phyloP scores from a whole-genome alignment of 495 filamentous ascomycete genomes.

The Trichoderma gamsii region DNA sequence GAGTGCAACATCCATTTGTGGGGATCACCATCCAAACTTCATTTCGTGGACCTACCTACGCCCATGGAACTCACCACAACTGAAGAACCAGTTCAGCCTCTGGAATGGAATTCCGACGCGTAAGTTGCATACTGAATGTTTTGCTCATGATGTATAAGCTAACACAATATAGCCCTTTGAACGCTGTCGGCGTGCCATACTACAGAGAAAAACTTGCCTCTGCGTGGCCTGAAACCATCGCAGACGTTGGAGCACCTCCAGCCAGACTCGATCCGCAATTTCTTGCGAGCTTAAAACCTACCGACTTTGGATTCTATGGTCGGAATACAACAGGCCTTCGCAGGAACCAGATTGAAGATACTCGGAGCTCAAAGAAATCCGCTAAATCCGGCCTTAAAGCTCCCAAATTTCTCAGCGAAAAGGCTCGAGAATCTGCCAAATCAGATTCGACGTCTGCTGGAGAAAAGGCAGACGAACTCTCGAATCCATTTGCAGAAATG shows the following conservation, averaged over 20 bases:
- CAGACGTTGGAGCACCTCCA: constrained; percentile 78
- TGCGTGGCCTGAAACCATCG: constrained; percentile 78
- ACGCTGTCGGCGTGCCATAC: constrained; percentile 82
- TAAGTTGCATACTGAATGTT: constrained; percentile 33
- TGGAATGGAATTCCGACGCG: constrained; percentile 68
- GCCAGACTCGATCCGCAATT: constrained; percentile 67
- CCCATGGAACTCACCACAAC: constrained; percentile 73
- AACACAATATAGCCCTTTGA: constrained; percentile 58
- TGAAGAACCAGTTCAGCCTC: constrained; percentile 30
- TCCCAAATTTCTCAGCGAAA: constrained; percentile 91
- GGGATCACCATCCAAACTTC: constrained; percentile 84
- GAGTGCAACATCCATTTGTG: constrained; percentile 79
- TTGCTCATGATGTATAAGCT: constrained; percentile 14
- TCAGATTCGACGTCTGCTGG: constrained; percentile 38
- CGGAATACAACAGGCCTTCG: constrained; percentile 66
- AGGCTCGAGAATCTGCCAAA: constrained; percentile 61
- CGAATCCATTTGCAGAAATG: constrained; percentile 53
- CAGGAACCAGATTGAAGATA: constrained; percentile 80
- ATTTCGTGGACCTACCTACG: constrained; percentile 77
- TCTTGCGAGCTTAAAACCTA: constrained; percentile 57
- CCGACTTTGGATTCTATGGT: constrained; percentile 67
- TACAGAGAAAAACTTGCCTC: constrained; percentile 85
- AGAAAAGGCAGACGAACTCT: constrained; percentile 54
- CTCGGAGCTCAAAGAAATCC: constrained; percentile 52
- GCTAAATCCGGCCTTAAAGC: constrained; percentile 47